Evolutionary conservation across 306 rosid genomes (phyloP).

Genomic region (Prunus kanzakura): DNA sequence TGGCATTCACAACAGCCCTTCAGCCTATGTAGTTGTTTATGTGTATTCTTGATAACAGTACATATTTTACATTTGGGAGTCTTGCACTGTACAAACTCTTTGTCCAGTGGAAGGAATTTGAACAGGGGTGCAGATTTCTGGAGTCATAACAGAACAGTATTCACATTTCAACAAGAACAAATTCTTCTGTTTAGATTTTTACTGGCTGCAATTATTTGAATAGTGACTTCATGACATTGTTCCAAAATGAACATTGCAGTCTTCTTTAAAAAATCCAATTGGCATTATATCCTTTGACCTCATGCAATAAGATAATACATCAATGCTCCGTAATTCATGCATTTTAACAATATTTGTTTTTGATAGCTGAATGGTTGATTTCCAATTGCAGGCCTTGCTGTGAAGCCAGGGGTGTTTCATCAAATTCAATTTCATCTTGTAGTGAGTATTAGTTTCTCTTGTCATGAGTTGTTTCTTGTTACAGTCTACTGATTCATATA

Average conservation of each 20-base stretch:
- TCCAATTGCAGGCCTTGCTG: constrained; percentile 71
- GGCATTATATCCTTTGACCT: neutral
- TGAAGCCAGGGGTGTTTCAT: constrained; percentile 72
- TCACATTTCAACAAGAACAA: neutral
- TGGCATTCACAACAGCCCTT: neutral
- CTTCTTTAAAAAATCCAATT: neutral
- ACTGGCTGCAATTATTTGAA: neutral
- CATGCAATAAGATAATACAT: neutral
- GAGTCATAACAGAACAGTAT: neutral
- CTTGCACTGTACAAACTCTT: neutral
- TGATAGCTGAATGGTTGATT: constrained; percentile 12
- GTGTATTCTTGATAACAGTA: neutral
- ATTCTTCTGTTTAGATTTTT: neutral
- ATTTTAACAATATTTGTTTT: neutral
- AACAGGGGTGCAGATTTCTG: neutral
- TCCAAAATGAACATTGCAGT: neutral
- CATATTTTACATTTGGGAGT: neutral
- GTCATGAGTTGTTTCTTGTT: constrained; percentile 12
- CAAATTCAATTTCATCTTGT: constrained; percentile 58
- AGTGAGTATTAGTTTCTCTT: constrained; percentile 49
- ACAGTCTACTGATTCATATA: constrained; percentile 16
- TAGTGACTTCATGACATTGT: neutral
- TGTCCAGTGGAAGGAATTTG: neutral
- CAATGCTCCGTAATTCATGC: neutral
- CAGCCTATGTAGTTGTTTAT: neutral